Base-by-base conservation (phyloP, 108 stramenopile species). In the Stephanodiscus minutulus region DNA sequence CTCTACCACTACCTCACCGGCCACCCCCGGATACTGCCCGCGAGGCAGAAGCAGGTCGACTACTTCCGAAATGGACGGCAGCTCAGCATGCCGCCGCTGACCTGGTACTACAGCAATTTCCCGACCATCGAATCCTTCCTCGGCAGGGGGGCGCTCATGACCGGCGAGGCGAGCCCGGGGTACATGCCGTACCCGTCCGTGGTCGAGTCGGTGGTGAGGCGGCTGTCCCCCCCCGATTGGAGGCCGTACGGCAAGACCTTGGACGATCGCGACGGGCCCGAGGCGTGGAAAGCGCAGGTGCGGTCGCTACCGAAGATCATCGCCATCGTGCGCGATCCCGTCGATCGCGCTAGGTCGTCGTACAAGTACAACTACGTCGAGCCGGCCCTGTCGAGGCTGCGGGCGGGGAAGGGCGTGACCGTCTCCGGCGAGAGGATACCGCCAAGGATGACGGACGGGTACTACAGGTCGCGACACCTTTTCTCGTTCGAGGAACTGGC, bases 91-190 rank as follows among this genome's bases (percentile, higher is more conserved):
- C 35, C 41, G 35, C 72, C 66, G 9, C 49, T 94, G 55, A 72
- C 54, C 5, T 94, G 93, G 93, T 94, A 94, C 50, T 86, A 87
- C 37, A 61, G 67, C 20, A 82, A 88, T 62, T 94, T 94, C 83
- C 91, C 93, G 24, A 83, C 78, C 5, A 74, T 91, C 9, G 60
- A 74, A 44, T 64, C 61, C 48, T 92, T 94, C 65, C 63, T 94
- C 22, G 82, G 85, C 10, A 66, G 79, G 27, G 93, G 93, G 0
- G 83, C 89, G 5, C 64, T 94, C 7, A 88, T 94, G 89, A 92
- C 91, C 2, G 93, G 93, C 21, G 93, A 94, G 63, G 93, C 93
- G 9, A 85, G 83, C 63, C 93, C 93, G 9, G 93, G 93, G 8
- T 94, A 94, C 55, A 64, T 94, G 72, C 77, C 77, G 3, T 82